These are phyloP conservation scores for Fraxinus baroniana DNA, from an alignment of 305 asterid species.

Conservation along the genomic window DNA sequence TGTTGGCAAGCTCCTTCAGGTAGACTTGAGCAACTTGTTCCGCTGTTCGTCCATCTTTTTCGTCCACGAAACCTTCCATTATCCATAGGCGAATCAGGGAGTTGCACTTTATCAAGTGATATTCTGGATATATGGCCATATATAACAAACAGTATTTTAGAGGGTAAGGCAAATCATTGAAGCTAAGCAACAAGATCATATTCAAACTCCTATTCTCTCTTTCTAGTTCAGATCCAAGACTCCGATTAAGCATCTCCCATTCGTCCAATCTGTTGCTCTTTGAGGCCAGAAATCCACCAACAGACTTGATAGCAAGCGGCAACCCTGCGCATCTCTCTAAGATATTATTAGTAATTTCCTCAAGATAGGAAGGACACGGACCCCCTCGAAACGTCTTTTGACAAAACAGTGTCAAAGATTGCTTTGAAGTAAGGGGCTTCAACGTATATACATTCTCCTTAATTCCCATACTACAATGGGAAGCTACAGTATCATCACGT, in stretches of 20 bases:
- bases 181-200: conserved; percentile 22
- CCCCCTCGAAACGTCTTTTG: conserved; percentile 19
- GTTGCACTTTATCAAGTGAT: conserved; percentile 4
- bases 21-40: conserved; percentile 34
- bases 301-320: conserved; percentile 36
- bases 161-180: conserved; percentile 31
- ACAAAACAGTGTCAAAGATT: conserved; percentile 26
- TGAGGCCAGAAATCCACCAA: conserved; percentile 34
- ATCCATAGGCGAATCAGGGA: conserved; percentile 28
- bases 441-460: not conserved
- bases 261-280: conserved; percentile 24
- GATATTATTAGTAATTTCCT: conserved; percentile 17
- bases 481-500: conserved; percentile 6
- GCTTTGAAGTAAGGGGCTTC: not conserved
- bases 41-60: conserved; percentile 12
- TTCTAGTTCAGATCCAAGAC: conserved; percentile 18
- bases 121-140: conserved; percentile 33
- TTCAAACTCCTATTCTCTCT: conserved; percentile 6
- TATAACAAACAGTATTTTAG: conserved; percentile 33
- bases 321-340: conserved; percentile 30
- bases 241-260: conserved; percentile 22
- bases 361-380: conserved; percentile 27
- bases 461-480: not conserved
- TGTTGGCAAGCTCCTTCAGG: conserved; percentile 31
- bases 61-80: conserved; percentile 33